phyloP scores from a whole-genome alignment of 805 yeast genomes.

The Spathaspora arborariae region DNA sequence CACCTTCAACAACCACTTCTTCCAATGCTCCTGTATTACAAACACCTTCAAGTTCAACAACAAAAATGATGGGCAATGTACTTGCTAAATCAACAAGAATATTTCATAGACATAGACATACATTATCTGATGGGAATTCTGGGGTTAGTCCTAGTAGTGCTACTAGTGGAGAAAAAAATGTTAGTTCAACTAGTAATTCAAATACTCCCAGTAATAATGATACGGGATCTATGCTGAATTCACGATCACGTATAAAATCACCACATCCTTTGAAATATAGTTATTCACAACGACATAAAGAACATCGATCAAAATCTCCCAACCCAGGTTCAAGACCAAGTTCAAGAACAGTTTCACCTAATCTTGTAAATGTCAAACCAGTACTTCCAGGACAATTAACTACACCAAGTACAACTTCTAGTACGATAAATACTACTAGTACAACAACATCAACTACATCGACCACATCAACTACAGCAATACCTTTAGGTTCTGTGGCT shows the following conservation, averaged over 20 bases:
- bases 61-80: constrained; percentile 18
- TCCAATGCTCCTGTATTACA: neutral
- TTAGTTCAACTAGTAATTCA: neutral
- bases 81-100: constrained; percentile 24
- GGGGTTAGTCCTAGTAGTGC: neutral
- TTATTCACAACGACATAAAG: constrained; percentile 27
- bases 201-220: neutral
- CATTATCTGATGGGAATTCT: neutral
- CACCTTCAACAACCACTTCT: neutral
- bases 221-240: neutral
- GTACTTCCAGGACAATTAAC: neutral
- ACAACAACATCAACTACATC: neutral
- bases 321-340: neutral
- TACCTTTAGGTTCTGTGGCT: neutral
- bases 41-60: constrained; percentile 5
- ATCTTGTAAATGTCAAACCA: neutral
- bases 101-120: constrained; percentile 19
- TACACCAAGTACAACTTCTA: neutral
- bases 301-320: constrained; percentile 26
- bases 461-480: neutral
- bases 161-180: neutral
- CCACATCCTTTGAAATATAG: constrained; percentile 21
- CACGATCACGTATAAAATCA: constrained; percentile 11
- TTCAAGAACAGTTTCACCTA: neutral
- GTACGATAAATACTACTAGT: neutral